Evolutionary conservation across 1,139 yeast species (phyloP).

Genomic region (Torulaspora globosa): DNA sequence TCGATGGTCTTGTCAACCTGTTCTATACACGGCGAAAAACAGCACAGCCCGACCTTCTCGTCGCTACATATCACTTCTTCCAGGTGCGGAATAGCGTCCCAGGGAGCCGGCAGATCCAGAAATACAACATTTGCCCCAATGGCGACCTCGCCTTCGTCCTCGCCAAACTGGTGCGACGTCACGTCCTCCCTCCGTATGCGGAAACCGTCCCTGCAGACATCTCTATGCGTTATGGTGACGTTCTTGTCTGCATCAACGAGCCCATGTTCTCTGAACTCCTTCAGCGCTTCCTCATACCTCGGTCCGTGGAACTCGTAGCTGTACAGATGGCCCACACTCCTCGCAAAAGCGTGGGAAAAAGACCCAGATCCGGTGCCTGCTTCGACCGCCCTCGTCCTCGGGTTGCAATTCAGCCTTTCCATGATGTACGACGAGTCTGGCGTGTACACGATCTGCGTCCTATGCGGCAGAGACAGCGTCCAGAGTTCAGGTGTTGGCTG

Average conservation of each 20-base stretch:
- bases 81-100: slow-evolving; percentile 88
- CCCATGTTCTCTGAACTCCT: slow-evolving; percentile 72
- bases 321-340: slow-evolving; percentile 75
- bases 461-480: slow-evolving; percentile 90
- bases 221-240: slow-evolving; percentile 75
- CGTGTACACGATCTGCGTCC: slow-evolving; percentile 96
- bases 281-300: slow-evolving; percentile 70
- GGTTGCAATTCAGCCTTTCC: slow-evolving; percentile 68
- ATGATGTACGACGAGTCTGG: slow-evolving; percentile 91
- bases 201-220: slow-evolving; percentile 88
- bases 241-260: slow-evolving; percentile 43
- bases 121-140: slow-evolving; percentile 69
- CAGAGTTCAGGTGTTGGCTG: slow-evolving; percentile 95
- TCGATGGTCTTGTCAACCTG: slow-evolving; percentile 86
- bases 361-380: slow-evolving; percentile 99
- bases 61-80: slow-evolving; percentile 52
- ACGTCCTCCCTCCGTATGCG: slow-evolving; percentile 42
- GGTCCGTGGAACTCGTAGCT: slow-evolving; percentile 91
- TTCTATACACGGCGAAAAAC: slow-evolving; percentile 97
- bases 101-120: slow-evolving; percentile 92
- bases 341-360: slow-evolving; percentile 86
- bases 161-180: slow-evolving; percentile 33
- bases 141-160: slow-evolving; percentile 27
- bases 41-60: slow-evolving; percentile 67
- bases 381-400: slow-evolving; percentile 80